A percentile compares a stretch with the other conserved stretches of the same genome.
Evolutionary conservation across 371 early-diverging fungal genomes (phyloP).

Genomic region (Mortierella sp.): DNA sequence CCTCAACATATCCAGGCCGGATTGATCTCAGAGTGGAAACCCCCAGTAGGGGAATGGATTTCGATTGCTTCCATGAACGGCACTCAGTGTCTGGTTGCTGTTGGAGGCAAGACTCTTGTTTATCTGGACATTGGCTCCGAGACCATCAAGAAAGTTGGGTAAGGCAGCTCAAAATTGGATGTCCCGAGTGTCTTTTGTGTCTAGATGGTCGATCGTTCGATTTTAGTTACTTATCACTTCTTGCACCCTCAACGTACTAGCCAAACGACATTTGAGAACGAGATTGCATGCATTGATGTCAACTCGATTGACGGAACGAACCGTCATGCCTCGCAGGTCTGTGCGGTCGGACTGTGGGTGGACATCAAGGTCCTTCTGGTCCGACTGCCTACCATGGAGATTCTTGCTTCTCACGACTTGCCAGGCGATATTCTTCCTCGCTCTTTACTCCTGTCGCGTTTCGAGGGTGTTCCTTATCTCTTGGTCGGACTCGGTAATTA

Average conservation of each 20-base stretch:
- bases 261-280: constrained; percentile 66
- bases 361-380: constrained; percentile 76
- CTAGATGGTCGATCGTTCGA: background rate
- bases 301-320: constrained; percentile 63
- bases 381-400: constrained; percentile 69
- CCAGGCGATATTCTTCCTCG: constrained; percentile 78
- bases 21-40: constrained; percentile 69
- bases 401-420: constrained; percentile 65
- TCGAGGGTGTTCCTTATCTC: constrained; percentile 77
- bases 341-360: constrained; percentile 87
- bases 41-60: constrained; percentile 61
- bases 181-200: background rate
- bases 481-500: constrained; percentile 78
- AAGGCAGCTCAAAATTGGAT: constrained; percentile 1
- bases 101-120: constrained; percentile 66
- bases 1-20: constrained; percentile 46
- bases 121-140: constrained; percentile 69
- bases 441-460: constrained; percentile 73
- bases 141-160: constrained; percentile 64
- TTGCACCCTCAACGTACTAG: constrained; percentile 32
- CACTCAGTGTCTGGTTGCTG: constrained; percentile 70
- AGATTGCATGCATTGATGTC: constrained; percentile 85
- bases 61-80: constrained; percentile 69
- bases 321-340: constrained; percentile 59
- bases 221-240: background rate